Evolutionary conservation across 441 rosid genomes (phyloP).

Genomic region (Pelargonium fulgidum): DNA sequence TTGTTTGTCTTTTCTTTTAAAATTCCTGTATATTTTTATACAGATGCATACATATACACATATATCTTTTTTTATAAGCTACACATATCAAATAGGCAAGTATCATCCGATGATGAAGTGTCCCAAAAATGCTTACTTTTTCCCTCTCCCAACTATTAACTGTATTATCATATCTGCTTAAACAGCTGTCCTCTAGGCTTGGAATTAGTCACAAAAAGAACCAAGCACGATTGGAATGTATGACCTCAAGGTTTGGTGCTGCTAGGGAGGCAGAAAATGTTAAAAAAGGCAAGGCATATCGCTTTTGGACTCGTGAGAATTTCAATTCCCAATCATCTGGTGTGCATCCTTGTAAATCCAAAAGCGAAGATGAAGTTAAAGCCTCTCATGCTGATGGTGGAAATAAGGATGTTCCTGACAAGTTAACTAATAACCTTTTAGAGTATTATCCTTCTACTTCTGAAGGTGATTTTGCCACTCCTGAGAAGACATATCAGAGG

Average conservation of each 20-base stretch:
- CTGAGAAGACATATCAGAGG: constrained; percentile 27
- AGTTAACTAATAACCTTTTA: constrained; percentile 27
- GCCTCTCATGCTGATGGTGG: constrained; percentile 25
- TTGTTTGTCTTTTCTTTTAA: constrained; percentile 14
- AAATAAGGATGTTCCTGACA: constrained; percentile 32
- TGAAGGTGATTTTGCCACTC: constrained; percentile 35
- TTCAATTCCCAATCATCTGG: constrained; percentile 37
- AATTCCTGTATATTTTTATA: not conserved
- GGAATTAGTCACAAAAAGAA: constrained; percentile 76
- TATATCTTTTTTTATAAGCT: not conserved
- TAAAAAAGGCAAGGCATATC: constrained; percentile 56
- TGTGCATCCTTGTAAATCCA: constrained; percentile 36
- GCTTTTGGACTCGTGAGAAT: constrained; percentile 69
- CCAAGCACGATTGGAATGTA: constrained; percentile 58
- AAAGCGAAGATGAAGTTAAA: constrained; percentile 27
- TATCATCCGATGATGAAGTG: too few relatives aligned
- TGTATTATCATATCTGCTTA: too few relatives aligned
- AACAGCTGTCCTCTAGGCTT: constrained; percentile 81
- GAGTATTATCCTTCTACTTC: constrained; percentile 36
- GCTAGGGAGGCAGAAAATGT: constrained; percentile 61
- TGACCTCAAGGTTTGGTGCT: constrained; percentile 72
- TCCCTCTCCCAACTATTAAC: not conserved
- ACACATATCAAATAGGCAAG: too few relatives aligned
- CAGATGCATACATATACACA: not conserved
- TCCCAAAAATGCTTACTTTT: not conserved